These are phyloP conservation scores for Globisporangium apiculatum DNA, from an alignment of 352 stramenopile genomes.

Conservation along the genomic window DNA sequence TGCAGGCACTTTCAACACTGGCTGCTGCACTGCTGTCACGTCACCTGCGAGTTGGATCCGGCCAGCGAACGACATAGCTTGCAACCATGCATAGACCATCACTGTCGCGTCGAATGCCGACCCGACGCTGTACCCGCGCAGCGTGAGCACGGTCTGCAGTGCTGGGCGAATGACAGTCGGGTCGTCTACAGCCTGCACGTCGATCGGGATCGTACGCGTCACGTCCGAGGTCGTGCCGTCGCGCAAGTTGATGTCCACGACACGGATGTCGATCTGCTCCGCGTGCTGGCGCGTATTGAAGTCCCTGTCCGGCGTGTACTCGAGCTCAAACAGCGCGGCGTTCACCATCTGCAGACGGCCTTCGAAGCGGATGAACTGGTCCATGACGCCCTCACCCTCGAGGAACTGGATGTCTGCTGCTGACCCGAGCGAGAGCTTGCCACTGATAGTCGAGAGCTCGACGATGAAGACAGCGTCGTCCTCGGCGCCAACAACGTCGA, in stretches of 20 bases:
- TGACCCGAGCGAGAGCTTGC: conserved; percentile 33
- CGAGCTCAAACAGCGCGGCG: conserved; percentile 61
- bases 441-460: conserved; percentile 47
- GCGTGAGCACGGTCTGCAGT: conserved; percentile 23
- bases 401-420: conserved; percentile 23
- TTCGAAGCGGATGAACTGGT: conserved; percentile 53
- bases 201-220: conserved; percentile 30
- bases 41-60: conserved; percentile 27
- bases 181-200: conserved; percentile 42
- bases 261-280: conserved; percentile 47
- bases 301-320: conserved; percentile 58
- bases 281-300: conserved; percentile 65
- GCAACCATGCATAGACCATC: conserved; percentile 31
- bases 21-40: conserved; percentile 8
- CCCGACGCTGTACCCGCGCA: conserved; percentile 40
- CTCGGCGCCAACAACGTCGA: conserved; percentile 22
- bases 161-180: conserved; percentile 25
- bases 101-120: conserved; percentile 16
- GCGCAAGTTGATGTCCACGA: conserved; percentile 50
- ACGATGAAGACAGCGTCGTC: conserved; percentile 48
- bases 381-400: conserved; percentile 37
- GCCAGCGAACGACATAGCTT: conserved; percentile 45
- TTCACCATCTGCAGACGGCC: conserved; percentile 54
- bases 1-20: conserved; percentile 19
- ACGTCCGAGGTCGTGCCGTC: conserved; percentile 41